A percentile compares a stretch with the other conserved stretches of the same genome.
Conservation (phyloP, 805 yeast genomes). For the Hanseniaspora taiwanica region DNA sequence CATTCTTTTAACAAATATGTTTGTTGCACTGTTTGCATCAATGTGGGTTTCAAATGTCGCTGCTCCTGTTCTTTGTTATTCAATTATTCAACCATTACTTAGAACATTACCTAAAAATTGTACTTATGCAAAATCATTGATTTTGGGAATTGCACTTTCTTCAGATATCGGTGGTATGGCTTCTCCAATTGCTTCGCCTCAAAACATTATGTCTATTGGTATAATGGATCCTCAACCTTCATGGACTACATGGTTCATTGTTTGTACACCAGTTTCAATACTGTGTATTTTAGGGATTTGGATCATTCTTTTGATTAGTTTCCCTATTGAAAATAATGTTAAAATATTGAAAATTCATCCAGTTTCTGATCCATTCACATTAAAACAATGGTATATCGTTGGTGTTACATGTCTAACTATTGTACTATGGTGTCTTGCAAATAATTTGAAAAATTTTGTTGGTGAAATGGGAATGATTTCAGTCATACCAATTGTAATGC, state of each 20-base stretch:
- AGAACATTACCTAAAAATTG: slow-evolving; percentile 72
- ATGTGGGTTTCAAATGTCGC: slow-evolving; percentile 98
- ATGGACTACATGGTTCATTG: slow-evolving; percentile 91
- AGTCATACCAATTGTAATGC: slow-evolving; percentile 74
- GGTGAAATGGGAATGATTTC: slow-evolving; percentile 98
- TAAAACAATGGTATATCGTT: slow-evolving; percentile 64
- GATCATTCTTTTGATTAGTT: slow-evolving; percentile 54
- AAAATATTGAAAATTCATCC: slow-evolving; percentile 33
- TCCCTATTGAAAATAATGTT: slow-evolving; percentile 40
- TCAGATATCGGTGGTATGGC: slow-evolving; percentile 95
- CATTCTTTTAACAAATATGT: slow-evolving; percentile 70
- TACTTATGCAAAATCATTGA: slow-evolving; percentile 67
- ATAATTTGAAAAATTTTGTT: slow-evolving; percentile 52
- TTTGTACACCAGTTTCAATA: slow-evolving; percentile 68
- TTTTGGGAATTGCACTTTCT: slow-evolving; percentile 85
- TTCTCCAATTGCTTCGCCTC: slow-evolving; percentile 95
- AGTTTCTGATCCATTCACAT: slow-evolving; percentile 54
- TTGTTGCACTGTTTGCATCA: slow-evolving; percentile 70
- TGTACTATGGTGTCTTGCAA: slow-evolving; percentile 79
- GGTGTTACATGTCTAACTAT: slow-evolving; percentile 60
- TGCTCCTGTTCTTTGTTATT: slow-evolving; percentile 86
- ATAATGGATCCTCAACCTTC: slow-evolving; percentile 72
- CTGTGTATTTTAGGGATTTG: slow-evolving; percentile 57
- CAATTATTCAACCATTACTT: slow-evolving; percentile 80
- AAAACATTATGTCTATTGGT: slow-evolving; percentile 81